phyloP scores from a whole-genome alignment of 495 filamentous ascomycete species.

The Tuber indicum region DNA sequence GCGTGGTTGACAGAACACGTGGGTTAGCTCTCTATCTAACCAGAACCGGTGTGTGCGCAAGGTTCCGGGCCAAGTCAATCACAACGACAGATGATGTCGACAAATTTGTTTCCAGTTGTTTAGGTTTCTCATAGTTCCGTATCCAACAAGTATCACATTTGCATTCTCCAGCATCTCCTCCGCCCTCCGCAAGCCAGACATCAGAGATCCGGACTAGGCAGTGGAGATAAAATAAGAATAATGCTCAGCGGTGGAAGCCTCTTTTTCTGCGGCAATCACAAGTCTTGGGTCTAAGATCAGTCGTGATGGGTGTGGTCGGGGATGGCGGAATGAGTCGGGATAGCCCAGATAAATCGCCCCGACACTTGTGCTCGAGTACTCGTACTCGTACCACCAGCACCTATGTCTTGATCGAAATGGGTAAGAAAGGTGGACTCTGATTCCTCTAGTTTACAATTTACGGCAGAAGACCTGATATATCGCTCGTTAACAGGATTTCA shows the following conservation, averaged over 20 bases:
- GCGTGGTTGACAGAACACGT: conserved; percentile 35
- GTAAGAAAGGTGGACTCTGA: conserved; percentile 26
- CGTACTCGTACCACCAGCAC: too few species aligned
- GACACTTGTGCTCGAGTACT: background rate
- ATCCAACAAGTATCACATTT: background rate
- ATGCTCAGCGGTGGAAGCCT: background rate
- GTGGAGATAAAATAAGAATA: background rate
- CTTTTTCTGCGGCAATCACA: background rate
- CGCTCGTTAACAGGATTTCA: conserved; percentile 15
- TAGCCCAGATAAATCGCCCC: background rate
- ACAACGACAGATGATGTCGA: background rate
- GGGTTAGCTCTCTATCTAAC: conserved; percentile 10
- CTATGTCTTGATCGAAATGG: conserved; percentile 12
- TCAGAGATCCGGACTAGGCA: background rate
- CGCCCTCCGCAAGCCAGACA: background rate
- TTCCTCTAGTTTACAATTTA: conserved; percentile 35
- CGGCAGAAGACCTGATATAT: conserved; percentile 31
- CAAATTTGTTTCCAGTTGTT: background rate
- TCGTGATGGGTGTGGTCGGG: background rate
- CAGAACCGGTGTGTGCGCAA: conserved; percentile 31
- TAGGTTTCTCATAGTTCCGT: background rate
- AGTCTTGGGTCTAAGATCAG: background rate
- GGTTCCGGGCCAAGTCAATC: background rate
- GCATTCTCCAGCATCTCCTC: background rate
- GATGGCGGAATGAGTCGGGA: background rate